phyloP scores from a whole-genome alignment of 208 protist species.

The Crithidia bombi region DNA sequence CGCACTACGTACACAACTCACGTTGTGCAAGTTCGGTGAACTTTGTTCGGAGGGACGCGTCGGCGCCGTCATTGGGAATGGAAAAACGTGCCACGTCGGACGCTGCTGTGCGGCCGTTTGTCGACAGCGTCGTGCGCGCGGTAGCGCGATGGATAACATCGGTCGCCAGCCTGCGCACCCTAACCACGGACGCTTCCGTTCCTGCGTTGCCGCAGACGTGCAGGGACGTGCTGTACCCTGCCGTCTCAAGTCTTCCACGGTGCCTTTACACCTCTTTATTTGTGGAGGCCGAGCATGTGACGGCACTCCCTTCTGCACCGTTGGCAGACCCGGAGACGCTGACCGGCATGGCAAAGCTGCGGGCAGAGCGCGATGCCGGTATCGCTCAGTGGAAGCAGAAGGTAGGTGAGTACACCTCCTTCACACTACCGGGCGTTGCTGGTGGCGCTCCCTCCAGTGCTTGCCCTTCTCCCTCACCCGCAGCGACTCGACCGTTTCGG shows the following conservation, averaged over 20 bases:
- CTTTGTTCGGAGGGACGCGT: neutral
- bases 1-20: slow-evolving; percentile 13
- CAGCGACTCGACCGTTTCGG: slow-evolving; percentile 26
- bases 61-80: neutral
- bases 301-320: neutral
- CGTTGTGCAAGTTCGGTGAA: neutral
- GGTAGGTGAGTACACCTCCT: slow-evolving; percentile 54
- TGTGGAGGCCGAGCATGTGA: neutral
- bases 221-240: slow-evolving; percentile 19
- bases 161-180: neutral
- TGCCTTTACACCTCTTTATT: slow-evolving; percentile 34
- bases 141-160: slow-evolving; percentile 22
- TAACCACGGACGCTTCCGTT: slow-evolving; percentile 32
- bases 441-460: too few species aligned
- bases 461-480: neutral
- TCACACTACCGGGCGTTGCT: slow-evolving; percentile 39
- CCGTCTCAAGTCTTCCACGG: slow-evolving; percentile 9
- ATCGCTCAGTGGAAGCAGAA: slow-evolving; percentile 48
- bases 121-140: slow-evolving; percentile 6
- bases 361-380: slow-evolving; percentile 41
- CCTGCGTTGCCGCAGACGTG: slow-evolving; percentile 30
- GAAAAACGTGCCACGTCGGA: neutral
- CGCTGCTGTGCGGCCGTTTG: neutral
- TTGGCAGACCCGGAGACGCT: slow-evolving; percentile 21
- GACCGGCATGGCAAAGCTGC: slow-evolving; percentile 39